phyloP scores from a whole-genome alignment of 768 basidiomycete genomes.

The Panellus pusillus region DNA sequence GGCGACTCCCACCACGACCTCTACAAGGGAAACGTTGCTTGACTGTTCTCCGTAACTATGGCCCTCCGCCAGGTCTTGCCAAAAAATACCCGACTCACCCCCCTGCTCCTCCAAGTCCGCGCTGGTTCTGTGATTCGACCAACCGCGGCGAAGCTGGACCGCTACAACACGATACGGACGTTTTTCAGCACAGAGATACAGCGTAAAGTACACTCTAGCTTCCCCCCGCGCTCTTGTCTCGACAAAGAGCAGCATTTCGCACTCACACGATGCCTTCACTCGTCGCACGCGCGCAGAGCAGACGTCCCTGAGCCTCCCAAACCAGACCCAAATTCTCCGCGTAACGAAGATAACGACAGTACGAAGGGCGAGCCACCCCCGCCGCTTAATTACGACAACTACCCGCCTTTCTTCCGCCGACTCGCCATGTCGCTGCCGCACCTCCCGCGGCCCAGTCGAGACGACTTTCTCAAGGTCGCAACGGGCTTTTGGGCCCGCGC shows the following conservation, averaged over 20 bases:
- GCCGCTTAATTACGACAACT: slow-evolving; percentile 58
- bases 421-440: slow-evolving; percentile 78
- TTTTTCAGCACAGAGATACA: slow-evolving; percentile 48
- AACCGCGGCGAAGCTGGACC: slow-evolving; percentile 41
- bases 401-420: slow-evolving; percentile 79
- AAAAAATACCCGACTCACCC: slow-evolving; percentile 3
- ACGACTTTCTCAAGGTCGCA: slow-evolving; percentile 85
- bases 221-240: slow-evolving; percentile 8
- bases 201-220: slow-evolving; percentile 10
- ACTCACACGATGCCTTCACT: slow-evolving; percentile 13
- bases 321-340: slow-evolving; percentile 10
- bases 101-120: background rate
- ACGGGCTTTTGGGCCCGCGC: slow-evolving; percentile 89
- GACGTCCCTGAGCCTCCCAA: background rate
- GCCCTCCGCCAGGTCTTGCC: slow-evolving; percentile 6
- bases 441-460: slow-evolving; percentile 76
- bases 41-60: slow-evolving; percentile 3
- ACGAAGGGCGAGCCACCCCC: slow-evolving; percentile 19
- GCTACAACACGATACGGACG: slow-evolving; percentile 56
- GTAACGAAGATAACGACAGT: slow-evolving; percentile 16
- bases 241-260: background rate
- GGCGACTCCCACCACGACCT: no score
- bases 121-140: slow-evolving; percentile 4
- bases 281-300: slow-evolving; percentile 8
- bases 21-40: no score